A percentile compares a stretch with the other conserved stretches of the same genome.
Conservation (phyloP, 2,329 filamentous ascomycete species). For the Pyrenochaeta sp. region DNA sequence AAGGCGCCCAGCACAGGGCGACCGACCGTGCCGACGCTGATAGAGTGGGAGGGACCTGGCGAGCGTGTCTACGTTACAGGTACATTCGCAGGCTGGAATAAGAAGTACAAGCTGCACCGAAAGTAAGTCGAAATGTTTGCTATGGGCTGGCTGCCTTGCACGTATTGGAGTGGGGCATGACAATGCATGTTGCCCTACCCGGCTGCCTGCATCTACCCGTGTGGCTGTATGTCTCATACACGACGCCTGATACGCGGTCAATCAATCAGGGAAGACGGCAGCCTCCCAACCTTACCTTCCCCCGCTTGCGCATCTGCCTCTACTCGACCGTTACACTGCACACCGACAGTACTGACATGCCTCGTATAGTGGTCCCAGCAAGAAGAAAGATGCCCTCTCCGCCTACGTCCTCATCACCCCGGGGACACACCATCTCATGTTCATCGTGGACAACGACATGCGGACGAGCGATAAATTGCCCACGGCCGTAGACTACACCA, state of each 20-base stretch:
- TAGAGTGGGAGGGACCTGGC: conserved; percentile 85
- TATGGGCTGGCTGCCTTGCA: conserved; percentile 3
- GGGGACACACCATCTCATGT: conserved; percentile 95
- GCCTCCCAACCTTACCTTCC: conserved; percentile 14
- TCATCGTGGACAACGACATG: conserved; percentile 94
- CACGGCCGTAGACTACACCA: conserved; percentile 96
- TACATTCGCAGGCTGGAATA: conserved; percentile 96
- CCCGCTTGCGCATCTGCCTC: conserved; percentile 15
- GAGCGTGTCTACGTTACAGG: conserved; percentile 96
- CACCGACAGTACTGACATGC: conserved; percentile 38
- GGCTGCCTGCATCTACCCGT: conserved; percentile 29
- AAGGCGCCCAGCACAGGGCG: conserved; percentile 68
- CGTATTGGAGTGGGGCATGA: conserved; percentile 18
- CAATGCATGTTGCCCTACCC: conserved; percentile 6
- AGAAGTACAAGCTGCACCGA: conserved; percentile 85
- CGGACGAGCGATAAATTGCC: conserved; percentile 85
- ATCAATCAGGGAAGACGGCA: conserved; percentile 21
- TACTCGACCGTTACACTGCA: conserved; percentile 42
- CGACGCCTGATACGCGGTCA: conserved; percentile 27
- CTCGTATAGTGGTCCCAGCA: conserved; percentile 49
- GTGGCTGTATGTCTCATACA: conserved; percentile 29
- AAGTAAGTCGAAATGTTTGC: conserved; percentile 69
- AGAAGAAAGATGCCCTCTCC: conserved; percentile 69
- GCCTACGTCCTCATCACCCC: conserved; percentile 84
- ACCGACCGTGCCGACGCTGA: conserved; percentile 80